Base-by-base conservation (phyloP, 345 rosid species). In the Eucalyptus sp. region DNA sequence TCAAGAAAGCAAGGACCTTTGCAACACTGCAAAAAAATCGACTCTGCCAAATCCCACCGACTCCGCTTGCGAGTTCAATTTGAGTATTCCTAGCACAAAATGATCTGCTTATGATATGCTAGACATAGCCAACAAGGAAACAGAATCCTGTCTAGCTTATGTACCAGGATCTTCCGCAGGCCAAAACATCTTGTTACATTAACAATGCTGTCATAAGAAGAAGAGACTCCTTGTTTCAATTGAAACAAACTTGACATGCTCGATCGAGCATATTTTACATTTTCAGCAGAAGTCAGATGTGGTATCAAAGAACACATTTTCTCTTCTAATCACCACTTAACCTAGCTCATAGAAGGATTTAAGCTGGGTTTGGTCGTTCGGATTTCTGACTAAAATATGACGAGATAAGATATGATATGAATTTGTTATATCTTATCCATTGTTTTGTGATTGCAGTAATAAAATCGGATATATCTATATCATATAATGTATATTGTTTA, bases 371-470 rank as follows among this genome's bases (percentile, higher is more conserved):
- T 52, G 25, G 25, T 52, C 10, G 7, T 52, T 52, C 1, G 10
- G 1, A 52, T 52, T 1, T 52, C 0, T 20, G 0, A 52, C 25
- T 52, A 7, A 25, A 2, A 52, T 20, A 52, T 52, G 25, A 7
- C 10, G 7, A 52, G 25, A 52, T 52, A 52, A 52, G 8, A 52
- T 52, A 20, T 52, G 1, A 52, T 52, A 8, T 52, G 58, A 52
- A 52, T 52, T 52, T 52, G 58, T 2, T 52, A 20, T 20, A 52
- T 18, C 25, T 52, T 52, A 52, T 52, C 58, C 0, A 52, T 52
- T 52, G 58, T 52, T 52, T 52, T 52, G 58, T 52, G 58, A 52
- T 52, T 52, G 0, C 2, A 8, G 0, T 52, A 52, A 52, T 52
- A 52, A 8, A 52, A 52, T 51, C 2, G 3, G 1, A 51, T 51